Evolutionary conservation across 805 yeast genomes (phyloP).

Genomic region (Wickerhamomyces bovis): DNA sequence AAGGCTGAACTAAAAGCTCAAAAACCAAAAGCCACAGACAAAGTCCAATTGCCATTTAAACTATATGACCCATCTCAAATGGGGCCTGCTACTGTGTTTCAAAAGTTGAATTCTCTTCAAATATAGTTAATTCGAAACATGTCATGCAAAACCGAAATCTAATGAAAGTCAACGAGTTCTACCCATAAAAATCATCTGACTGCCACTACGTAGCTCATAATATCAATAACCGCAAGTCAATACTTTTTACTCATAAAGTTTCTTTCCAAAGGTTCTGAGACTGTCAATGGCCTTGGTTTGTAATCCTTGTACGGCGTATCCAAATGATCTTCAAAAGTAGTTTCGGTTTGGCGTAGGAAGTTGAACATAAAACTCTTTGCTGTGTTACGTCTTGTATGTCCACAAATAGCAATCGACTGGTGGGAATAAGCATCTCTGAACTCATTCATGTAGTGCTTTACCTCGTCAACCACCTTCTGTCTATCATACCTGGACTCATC

Average conservation of each 20-base stretch:
- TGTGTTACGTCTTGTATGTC: not conserved
- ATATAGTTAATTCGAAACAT: not conserved
- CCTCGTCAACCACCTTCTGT: not conserved
- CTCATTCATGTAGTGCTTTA: not conserved
- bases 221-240: not conserved
- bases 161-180: too few relatives aligned
- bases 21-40: slow-evolving; percentile 6
- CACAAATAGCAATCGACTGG: not conserved
- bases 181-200: too few relatives aligned
- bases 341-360: not conserved
- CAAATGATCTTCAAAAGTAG: not conserved
- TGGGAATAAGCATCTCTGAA: not conserved
- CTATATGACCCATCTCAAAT: not conserved
- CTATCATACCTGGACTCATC: not conserved
- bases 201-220: too few relatives aligned
- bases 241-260: not conserved
- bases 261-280: not conserved
- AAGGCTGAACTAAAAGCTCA: slow-evolving; percentile 7
- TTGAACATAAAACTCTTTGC: not conserved
- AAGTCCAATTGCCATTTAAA: not conserved
- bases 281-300: not conserved
- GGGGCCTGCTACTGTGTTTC: not conserved
- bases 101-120: not conserved
- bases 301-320: not conserved
- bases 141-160: not conserved